Percentiles rank a stretch among this genome's conserved stretches.
phyloP scores from a whole-genome alignment of 1,284 basidiomycete species.

The Mycosarcoma maydis region DNA sequence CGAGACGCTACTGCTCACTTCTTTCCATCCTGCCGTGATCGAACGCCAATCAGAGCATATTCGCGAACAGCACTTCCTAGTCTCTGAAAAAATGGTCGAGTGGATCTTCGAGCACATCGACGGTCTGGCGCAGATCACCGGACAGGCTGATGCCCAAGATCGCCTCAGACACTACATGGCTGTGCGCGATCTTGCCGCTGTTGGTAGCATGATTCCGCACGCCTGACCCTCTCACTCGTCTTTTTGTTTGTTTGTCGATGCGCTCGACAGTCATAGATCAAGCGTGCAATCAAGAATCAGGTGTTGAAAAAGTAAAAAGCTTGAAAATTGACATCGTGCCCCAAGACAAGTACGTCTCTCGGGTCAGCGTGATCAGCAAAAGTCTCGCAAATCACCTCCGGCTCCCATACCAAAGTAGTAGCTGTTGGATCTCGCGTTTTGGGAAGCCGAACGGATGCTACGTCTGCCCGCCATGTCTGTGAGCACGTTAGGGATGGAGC shows the following conservation, averaged over 20 bases:
- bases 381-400: constrained; percentile 17
- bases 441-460: constrained; percentile 4
- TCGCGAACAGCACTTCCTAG: background rate
- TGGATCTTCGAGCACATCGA: constrained; percentile 1
- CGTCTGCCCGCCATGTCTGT: background rate
- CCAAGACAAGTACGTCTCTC: too few species aligned
- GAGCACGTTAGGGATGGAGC: constrained; percentile 4
- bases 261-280: too few species aligned
- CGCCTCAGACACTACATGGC: background rate
- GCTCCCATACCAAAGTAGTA: constrained; percentile 31
- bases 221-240: background rate
- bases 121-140: background rate
- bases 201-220: background rate
- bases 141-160: background rate
- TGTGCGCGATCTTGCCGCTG: constrained; percentile 1
- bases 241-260: too few species aligned
- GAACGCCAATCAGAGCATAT: background rate
- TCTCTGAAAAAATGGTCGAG: background rate
- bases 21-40: constrained; percentile 8
- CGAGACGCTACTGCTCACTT: background rate
- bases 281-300: too few species aligned
- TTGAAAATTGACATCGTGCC: too few species aligned
- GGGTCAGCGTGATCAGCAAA: constrained; percentile 17
- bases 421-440: constrained; percentile 18
- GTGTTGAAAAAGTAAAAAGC: background rate